Percentiles rank a stretch among this genome's conserved stretches.
These are phyloP conservation scores for Psilocybe mexicana DNA, from an alignment of 1,284 basidiomycete genomes.

Conservation along the genomic window DNA sequence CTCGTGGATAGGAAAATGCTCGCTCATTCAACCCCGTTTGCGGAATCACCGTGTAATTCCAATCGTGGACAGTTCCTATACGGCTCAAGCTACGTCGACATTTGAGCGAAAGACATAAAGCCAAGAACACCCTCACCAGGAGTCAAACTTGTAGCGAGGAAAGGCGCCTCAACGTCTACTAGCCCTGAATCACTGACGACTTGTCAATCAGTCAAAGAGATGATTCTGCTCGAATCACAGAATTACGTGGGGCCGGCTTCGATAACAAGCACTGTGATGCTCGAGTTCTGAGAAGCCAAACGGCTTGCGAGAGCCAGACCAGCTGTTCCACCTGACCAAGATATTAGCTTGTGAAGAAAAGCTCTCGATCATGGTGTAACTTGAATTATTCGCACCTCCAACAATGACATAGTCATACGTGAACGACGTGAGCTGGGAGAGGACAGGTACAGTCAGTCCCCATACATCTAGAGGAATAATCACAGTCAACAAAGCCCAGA, in stretches of 20 bases:
- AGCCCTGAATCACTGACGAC: neutral
- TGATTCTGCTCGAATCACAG: neutral
- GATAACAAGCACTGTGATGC: neutral
- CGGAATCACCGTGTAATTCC: neutral
- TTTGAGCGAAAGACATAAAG: neutral
- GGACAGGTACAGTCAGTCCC: neutral
- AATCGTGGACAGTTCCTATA: neutral
- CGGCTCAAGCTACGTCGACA: neutral
- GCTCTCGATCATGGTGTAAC: neutral
- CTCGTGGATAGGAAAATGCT: conserved; percentile 25
- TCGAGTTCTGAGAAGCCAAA: neutral
- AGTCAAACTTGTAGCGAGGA: neutral
- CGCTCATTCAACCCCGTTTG: neutral
- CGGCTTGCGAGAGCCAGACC: neutral
- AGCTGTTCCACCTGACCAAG: neutral
- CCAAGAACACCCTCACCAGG: neutral
- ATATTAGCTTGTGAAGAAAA: neutral
- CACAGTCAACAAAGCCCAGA: too few relatives aligned
- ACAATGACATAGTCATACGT: neutral
- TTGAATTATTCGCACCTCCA: neutral
- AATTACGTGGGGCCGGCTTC: neutral
- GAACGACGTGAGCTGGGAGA: neutral
- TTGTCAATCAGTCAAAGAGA: neutral
- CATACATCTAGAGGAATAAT: neutral
- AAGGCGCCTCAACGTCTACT: neutral